Base-by-base conservation (phyloP, 805 yeast genomes). In the Zygosaccharomyces siamensis region DNA sequence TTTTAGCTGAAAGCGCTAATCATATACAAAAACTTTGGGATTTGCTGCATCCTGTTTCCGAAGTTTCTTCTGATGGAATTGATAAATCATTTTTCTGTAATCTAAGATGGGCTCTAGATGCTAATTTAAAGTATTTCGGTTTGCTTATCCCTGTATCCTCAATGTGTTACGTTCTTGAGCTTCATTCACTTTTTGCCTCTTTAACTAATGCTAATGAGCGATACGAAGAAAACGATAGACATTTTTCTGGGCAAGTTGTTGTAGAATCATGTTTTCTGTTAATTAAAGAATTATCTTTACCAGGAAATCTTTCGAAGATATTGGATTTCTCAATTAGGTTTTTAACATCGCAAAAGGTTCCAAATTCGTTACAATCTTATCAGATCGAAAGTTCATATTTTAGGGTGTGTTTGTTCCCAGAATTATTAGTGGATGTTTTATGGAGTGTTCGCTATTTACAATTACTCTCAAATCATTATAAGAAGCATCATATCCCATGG, bases 311-410 rank as follows among this genome's bases (percentile, higher is more conserved):
- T 56, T 60, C 78, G 1, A 70, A 70, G 4, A 41, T 78, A 2
- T 42, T 77, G 14, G 80, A 84, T 55, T 60, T 80, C 51, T 80
- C 52, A 55, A 67, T n/a, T 43, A 78, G 44, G 71, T 71, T 58
- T 55, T 80, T 11, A 52, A 75, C 78, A 35, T 63, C 71, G 1
- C 71, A 59, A 6, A 67, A 62, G 3, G 54, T 53, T 0, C 57
- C 54, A 0, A 50, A 58, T 12, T 27, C 55, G 2, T 57, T 69
- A 1, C 79, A 76, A 49, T 71, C 79, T 0, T 65, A 84, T 3
- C 83, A 81, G 51, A 61, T 84, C 1, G 80, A 76, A 45, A 80
- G 87, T 3, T 74, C 79, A 4, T 76, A 77, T 57, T 79, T 80
- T 45, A 72, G 89, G 37, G 54, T 83, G 3, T 78, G 81, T 50